Conservation (phyloP, 1,284 basidiomycete genomes). For the Tausonia pullulans region DNA sequence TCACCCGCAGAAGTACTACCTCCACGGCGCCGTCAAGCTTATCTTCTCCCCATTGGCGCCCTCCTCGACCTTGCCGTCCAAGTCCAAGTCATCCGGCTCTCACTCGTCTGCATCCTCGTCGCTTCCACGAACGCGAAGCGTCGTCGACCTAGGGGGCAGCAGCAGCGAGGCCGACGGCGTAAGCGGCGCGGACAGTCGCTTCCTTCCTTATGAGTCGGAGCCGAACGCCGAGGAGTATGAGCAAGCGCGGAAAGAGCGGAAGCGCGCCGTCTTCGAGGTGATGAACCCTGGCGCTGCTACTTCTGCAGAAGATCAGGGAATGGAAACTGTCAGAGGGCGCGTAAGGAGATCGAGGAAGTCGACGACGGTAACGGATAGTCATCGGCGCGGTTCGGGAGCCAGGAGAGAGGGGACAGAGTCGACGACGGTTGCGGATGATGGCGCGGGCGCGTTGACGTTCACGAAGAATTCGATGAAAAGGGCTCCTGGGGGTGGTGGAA, state of each 20-base stretch:
- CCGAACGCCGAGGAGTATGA: background rate
- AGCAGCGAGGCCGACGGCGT: background rate
- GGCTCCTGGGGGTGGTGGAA: background rate
- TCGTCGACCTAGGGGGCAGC: background rate
- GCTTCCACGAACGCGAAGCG: background rate
- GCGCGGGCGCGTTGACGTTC: background rate
- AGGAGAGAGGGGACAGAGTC: background rate
- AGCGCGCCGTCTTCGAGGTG: too few species aligned
- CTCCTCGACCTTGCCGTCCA: background rate
- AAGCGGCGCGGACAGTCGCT: background rate
- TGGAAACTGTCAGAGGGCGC: too few species aligned
- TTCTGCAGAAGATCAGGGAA: too few species aligned
- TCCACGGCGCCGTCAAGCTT: conserved; percentile 4
- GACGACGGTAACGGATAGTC: too few species aligned
- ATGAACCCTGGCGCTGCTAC: too few species aligned
- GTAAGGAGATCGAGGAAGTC: too few species aligned
- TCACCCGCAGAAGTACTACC: conserved; percentile 3
- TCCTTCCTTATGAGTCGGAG: background rate
- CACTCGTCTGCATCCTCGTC: too few species aligned
- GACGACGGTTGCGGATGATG: background rate
- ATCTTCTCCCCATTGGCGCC: conserved; percentile 4
- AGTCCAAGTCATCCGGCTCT: too few species aligned
- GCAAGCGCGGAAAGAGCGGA: too few species aligned
- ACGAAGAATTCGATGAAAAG: background rate
- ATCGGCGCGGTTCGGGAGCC: background rate